Conservation (phyloP, 208 protist species). For the Wallacemonas rigidus region DNA sequence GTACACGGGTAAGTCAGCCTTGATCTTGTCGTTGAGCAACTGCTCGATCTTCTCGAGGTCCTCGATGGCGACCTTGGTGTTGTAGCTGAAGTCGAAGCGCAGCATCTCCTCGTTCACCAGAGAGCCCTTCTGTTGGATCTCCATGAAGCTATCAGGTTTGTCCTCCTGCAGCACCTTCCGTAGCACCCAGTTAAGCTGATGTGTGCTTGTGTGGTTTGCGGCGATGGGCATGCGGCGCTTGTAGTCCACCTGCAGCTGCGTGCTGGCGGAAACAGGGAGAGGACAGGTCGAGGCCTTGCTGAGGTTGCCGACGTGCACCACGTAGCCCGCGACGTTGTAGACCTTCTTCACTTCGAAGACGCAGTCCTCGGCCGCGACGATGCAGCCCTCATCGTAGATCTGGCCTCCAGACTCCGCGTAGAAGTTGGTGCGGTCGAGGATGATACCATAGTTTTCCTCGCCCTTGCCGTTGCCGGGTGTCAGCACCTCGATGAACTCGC, state of each 20-base stretch:
- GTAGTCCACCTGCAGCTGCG: constrained; percentile 92
- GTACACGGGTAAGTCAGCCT: constrained; percentile 80
- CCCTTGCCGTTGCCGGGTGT: constrained; percentile 42
- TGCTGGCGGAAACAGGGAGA: constrained; percentile 64
- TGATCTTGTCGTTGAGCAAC: constrained; percentile 89
- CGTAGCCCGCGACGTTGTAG: constrained; percentile 95
- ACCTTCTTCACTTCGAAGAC: constrained; percentile 92
- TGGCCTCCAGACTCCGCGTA: constrained; percentile 98
- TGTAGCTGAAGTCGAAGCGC: constrained; percentile 98
- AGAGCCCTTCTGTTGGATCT: constrained; percentile 96
- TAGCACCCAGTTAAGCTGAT: constrained; percentile 98
- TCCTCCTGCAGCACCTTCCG: constrained; percentile 86
- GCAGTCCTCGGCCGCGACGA: constrained; percentile 71
- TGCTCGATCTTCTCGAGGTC: constrained; percentile 89
- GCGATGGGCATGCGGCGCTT: constrained; percentile 74
- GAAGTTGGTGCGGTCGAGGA: constrained; percentile 97
- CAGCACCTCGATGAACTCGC: constrained; percentile 68
- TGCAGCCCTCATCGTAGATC: constrained; percentile 95
- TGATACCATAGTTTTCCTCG: constrained; percentile 84
- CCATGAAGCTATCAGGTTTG: constrained; percentile 78
- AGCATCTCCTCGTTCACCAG: constrained; percentile 92
- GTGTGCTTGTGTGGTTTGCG: constrained; percentile 98
- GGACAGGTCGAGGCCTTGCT: constrained; percentile 49
- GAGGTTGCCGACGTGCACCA: constrained; percentile 96
- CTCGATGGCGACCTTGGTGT: constrained; percentile 72